Evolutionary conservation across 2,329 filamentous ascomycete species (phyloP).

Genomic region (Monosporascus cannonballus): DNA sequence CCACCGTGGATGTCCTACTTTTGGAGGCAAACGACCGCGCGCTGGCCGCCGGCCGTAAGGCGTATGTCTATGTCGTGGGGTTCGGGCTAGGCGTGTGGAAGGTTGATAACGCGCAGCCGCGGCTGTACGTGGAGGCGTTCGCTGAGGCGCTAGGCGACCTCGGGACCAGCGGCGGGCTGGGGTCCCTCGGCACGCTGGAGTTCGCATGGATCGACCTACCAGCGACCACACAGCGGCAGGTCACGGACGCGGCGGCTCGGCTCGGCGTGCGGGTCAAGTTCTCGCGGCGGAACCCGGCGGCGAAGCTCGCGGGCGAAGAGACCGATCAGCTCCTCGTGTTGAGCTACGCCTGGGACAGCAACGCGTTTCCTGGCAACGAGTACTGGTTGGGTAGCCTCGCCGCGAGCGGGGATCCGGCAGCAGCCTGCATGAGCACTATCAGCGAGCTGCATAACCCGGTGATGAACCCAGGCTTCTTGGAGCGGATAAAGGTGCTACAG

Average conservation of each 20-base stretch:
- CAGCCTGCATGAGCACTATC: slow-evolving; percentile 28
- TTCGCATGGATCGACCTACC: slow-evolving; percentile 15
- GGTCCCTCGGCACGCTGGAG: slow-evolving; percentile 18
- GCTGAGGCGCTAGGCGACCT: slow-evolving; percentile 8
- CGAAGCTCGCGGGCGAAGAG: slow-evolving; percentile 9
- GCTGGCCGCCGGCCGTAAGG: slow-evolving; percentile 9
- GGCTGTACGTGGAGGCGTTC: slow-evolving; percentile 17
- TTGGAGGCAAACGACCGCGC: slow-evolving; percentile 24
- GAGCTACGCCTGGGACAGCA: slow-evolving; percentile 28
- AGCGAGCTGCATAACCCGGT: slow-evolving; percentile 26
- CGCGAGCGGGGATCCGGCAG: slow-evolving; percentile 25
- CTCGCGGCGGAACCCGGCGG: slow-evolving; percentile 19
- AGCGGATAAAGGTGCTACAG: slow-evolving; percentile 16
- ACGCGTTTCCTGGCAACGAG: slow-evolving; percentile 27
- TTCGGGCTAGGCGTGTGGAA: slow-evolving; percentile 26
- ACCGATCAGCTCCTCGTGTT: slow-evolving; percentile 21
- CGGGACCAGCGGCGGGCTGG: not conserved
- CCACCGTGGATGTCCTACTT: slow-evolving; percentile 21
- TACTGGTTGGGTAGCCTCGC: slow-evolving; percentile 20
- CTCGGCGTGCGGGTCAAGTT: slow-evolving; percentile 15
- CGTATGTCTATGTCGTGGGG: slow-evolving; percentile 26
- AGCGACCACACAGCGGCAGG: not conserved
- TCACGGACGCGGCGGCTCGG: not conserved
- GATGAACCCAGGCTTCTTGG: slow-evolving; percentile 21
- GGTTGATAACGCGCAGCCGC: slow-evolving; percentile 6